A percentile compares a stretch with the other conserved stretches of the same genome.
phyloP scores from a whole-genome alignment of 2,329 filamentous ascomycete genomes.

The Neofusicoccum cordaticola region DNA sequence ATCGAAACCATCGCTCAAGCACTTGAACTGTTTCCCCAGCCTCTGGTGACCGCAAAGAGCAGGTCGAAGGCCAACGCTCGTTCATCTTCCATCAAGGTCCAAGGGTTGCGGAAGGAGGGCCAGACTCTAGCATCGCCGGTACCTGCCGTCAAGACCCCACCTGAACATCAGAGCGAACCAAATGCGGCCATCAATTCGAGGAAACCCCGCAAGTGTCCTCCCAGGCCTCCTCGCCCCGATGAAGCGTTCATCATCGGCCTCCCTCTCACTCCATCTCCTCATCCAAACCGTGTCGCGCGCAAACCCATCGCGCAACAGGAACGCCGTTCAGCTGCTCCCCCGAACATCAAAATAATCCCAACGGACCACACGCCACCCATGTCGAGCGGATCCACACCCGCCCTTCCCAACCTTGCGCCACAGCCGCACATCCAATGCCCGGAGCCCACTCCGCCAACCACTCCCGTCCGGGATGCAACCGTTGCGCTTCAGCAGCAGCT shows the following conservation, averaged over 20 bases:
- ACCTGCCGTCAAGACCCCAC: background rate
- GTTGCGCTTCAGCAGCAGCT: slow-evolving; percentile 9
- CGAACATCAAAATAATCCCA: background rate
- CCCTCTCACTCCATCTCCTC: background rate
- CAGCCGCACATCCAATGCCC: background rate
- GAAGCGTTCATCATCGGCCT: slow-evolving; percentile 9
- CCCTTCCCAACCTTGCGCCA: slow-evolving; percentile 1
- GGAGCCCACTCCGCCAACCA: slow-evolving; percentile 4
- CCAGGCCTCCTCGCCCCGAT: slow-evolving; percentile 10
- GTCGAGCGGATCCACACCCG: background rate
- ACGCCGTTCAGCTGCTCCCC: background rate
- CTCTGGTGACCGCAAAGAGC: background rate
- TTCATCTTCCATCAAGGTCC: slow-evolving; percentile 1
- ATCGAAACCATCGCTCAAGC: background rate
- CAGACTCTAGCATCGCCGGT: slow-evolving; percentile 9
- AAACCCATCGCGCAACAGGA: background rate
- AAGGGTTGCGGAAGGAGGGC: slow-evolving; percentile 10
- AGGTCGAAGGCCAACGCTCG: background rate
- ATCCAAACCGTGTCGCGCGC: background rate
- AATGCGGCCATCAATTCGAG: background rate
- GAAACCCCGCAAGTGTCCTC: slow-evolving; percentile 8
- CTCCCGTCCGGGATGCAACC: background rate
- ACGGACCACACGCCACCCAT: background rate
- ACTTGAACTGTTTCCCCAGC: background rate
- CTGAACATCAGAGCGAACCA: background rate